A percentile compares a stretch with the other conserved stretches of the same genome.
Conservation (phyloP, 2,329 filamentous ascomycete genomes). For the Monilinia laxa region DNA sequence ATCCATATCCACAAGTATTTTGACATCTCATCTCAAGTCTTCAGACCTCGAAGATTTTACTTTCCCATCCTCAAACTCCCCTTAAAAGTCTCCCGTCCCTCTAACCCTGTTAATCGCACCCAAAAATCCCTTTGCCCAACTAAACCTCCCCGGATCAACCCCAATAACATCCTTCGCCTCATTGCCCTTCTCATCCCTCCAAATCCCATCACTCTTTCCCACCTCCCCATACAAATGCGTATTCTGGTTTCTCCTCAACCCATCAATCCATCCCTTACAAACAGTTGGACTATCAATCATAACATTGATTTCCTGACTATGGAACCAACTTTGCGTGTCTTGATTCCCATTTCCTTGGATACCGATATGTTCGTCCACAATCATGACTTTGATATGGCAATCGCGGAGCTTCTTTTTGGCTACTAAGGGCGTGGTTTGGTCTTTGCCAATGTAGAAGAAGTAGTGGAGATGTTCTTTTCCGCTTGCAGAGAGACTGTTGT, state of each 20-base stretch:
- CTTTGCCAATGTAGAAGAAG: conserved; percentile 71
- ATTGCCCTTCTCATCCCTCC: conserved; percentile 54
- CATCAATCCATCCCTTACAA: conserved; percentile 63
- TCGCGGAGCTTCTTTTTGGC: conserved; percentile 64
- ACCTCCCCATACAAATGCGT: conserved; percentile 59
- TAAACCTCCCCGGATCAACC: conserved; percentile 53
- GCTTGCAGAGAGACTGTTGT: conserved; percentile 51
- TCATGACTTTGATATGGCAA: conserved; percentile 77
- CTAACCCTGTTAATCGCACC: conserved; percentile 58
- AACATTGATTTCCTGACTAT: conserved; percentile 75
- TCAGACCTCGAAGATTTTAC: not conserved
- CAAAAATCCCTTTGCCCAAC: conserved; percentile 57
- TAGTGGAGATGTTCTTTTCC: conserved; percentile 56
- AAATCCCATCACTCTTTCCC: conserved; percentile 56
- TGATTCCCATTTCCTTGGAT: conserved; percentile 77
- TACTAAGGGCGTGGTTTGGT: conserved; percentile 66
- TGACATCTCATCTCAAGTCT: not conserved
- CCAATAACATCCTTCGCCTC: conserved; percentile 52
- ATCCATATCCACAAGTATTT: not conserved
- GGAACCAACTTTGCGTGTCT: conserved; percentile 78
- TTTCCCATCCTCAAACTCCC: not conserved
- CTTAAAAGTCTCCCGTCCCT: conserved; percentile 53
- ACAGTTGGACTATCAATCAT: conserved; percentile 66
- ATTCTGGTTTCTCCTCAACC: conserved; percentile 64
- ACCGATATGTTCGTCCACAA: conserved; percentile 66